Evolutionary conservation across 257 asterid species (phyloP).

Genomic region (Solanum arcanum): DNA sequence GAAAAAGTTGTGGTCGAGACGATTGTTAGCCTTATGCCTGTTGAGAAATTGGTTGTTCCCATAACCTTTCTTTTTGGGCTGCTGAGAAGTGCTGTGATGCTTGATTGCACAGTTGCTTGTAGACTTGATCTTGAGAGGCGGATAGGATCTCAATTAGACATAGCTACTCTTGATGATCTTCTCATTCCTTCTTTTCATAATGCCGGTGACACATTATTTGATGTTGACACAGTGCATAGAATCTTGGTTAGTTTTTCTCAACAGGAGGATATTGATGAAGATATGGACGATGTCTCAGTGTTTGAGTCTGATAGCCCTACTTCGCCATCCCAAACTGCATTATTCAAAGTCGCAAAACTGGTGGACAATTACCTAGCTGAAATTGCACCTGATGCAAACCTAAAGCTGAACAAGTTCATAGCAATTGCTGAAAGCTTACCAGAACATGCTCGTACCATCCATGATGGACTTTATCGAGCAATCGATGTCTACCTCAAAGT

Average conservation of each 20-base stretch:
- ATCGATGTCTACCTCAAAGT: constrained; percentile 94
- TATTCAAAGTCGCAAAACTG: constrained; percentile 69
- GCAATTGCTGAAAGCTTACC: constrained; percentile 79
- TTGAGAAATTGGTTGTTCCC: constrained; percentile 82
- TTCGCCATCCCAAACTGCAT: constrained; percentile 70
- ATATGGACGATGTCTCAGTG: constrained; percentile 58
- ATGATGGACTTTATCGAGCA: constrained; percentile 81
- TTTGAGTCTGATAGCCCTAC: constrained; percentile 62
- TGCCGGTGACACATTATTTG: constrained; percentile 79
- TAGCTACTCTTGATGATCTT: constrained; percentile 83
- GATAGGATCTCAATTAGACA: constrained; percentile 67
- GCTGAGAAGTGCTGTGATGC: constrained; percentile 66
- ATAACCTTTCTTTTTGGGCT: constrained; percentile 67
- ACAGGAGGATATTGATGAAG: constrained; percentile 77
- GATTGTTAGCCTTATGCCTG: constrained; percentile 72
- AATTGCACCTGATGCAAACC: constrained; percentile 88
- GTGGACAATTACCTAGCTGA: constrained; percentile 81
- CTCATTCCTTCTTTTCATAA: constrained; percentile 72
- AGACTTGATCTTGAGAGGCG: constrained; percentile 87
- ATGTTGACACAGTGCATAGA: constrained; percentile 75
- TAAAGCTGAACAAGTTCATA: constrained; percentile 62
- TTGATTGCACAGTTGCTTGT: constrained; percentile 55
- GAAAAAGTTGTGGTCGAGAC: constrained; percentile 78
- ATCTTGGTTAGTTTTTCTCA: constrained; percentile 73
- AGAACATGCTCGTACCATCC: constrained; percentile 60